phyloP scores from a whole-genome alignment of 1,284 basidiomycete species.

The Anthracocystis panici-leucophaei region DNA sequence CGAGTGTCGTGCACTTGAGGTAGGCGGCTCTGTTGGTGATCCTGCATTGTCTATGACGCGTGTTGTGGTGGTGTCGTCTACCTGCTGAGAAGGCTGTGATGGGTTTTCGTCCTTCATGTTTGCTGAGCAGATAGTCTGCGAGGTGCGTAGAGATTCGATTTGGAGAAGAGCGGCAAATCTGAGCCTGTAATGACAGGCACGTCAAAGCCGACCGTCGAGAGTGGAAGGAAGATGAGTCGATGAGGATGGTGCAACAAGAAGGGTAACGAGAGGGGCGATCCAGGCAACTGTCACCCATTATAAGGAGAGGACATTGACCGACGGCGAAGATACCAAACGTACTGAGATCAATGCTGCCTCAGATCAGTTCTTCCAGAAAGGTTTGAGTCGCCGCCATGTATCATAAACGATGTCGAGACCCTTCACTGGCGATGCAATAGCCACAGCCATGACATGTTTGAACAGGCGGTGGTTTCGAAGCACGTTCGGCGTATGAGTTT shows the following conservation, averaged over 20 bases:
- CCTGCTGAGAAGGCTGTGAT: background rate
- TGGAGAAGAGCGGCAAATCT: background rate
- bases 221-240: background rate
- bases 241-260: background rate
- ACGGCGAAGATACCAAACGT: background rate
- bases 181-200: background rate
- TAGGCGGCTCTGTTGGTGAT: slow-evolving; percentile 3
- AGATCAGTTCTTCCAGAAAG: background rate
- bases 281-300: background rate
- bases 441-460: background rate
- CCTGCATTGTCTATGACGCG: background rate
- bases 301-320: background rate
- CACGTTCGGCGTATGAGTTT: background rate
- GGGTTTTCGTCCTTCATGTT: slow-evolving; percentile 22
- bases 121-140: background rate
- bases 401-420: background rate
- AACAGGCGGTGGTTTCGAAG: background rate
- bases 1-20: slow-evolving; percentile 17
- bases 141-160: background rate
- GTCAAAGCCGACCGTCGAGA: background rate
- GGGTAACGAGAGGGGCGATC: background rate
- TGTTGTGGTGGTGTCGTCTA: background rate
- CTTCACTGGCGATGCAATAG: background rate
- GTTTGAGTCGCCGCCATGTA: background rate
- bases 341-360: background rate